phyloP scores from a whole-genome alignment of 176 grass and related monocot species.

The Melocanna baccifera region DNA sequence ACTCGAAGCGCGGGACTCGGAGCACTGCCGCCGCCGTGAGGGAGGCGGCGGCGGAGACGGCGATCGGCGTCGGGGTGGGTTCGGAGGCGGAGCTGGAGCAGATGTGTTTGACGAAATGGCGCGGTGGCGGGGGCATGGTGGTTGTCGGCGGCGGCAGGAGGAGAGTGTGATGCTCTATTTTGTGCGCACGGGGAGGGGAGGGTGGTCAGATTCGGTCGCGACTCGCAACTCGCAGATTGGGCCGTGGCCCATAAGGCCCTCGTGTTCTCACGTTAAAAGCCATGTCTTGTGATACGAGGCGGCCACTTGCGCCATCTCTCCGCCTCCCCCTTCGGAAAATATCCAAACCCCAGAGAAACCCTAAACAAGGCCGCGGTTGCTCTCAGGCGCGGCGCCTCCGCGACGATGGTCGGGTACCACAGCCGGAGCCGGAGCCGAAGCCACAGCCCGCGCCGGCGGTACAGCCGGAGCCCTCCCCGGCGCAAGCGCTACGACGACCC shows the following conservation, averaged over 20 bases:
- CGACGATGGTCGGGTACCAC: slow-evolving; percentile 46
- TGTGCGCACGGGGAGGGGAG: not conserved
- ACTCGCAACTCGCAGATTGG: not conserved
- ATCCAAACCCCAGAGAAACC: slow-evolving; percentile 34
- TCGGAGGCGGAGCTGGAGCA: slow-evolving; percentile 19
- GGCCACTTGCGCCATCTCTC: not conserved
- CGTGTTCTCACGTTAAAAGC: not conserved
- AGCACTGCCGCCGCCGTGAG: slow-evolving; percentile 31
- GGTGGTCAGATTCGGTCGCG: not conserved
- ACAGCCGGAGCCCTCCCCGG: slow-evolving; percentile 59
- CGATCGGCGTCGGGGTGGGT: not conserved
- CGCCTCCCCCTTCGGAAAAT: not conserved
- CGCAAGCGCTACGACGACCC: slow-evolving; percentile 52
- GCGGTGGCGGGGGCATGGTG: slow-evolving; percentile 26
- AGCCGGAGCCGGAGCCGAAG: slow-evolving; percentile 53
- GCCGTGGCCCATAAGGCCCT: not conserved
- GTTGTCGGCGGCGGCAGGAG: not conserved
- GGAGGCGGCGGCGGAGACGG: slow-evolving; percentile 22
- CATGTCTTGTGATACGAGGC: not conserved
- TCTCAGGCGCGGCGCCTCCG: not conserved
- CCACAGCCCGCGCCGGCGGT: slow-evolving; percentile 32
- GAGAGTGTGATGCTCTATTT: not conserved
- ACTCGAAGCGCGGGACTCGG: slow-evolving; percentile 28
- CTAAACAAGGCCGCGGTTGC: not conserved
- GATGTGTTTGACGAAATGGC: slow-evolving; percentile 28